Evolutionary conservation across 768 basidiomycete genomes (phyloP), one percentile per base, ranked within the genome.

Genomic region (Kwoniella mangroviensis): DNA sequence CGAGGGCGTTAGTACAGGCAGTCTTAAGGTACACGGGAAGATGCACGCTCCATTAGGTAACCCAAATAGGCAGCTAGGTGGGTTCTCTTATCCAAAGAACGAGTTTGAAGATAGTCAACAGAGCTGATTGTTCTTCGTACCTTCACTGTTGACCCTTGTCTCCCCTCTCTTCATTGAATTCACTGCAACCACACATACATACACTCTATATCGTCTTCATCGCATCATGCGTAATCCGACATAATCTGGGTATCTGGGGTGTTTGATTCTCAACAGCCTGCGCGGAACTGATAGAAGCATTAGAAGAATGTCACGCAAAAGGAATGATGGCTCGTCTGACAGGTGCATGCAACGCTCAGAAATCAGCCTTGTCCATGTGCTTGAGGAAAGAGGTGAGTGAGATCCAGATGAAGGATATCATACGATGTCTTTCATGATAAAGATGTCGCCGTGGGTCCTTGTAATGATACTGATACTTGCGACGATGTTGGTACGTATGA

Each of bases 261-360:
- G 21, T n/a, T 21, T n/a, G 59, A 43, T 43, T 4, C 26, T 21
- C 21, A 28, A 51, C 52, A 78, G 78, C 74, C 22, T 82, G 81
- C 64, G 73, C 75, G 4, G 78, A 81, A n/a, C 68, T 78, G 40
- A 82, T 82, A 52, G 42, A 67, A 17, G 81, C 81, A 5, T 75
- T 82, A 13, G 70, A 79, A 42, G 74, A 71, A 49, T 82, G 81
- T 73, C 81, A 82, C 55, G 75, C 77, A 43, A 60, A 70, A 56
- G 81, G 81, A 0, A 53, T 80, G 60, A 45, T 81, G 40, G 69
- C 73, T 51, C 70, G 68, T 53, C 71, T 72, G 11, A 41, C 67
- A 7, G 81, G 81, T 26, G 75, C 40, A 55, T 82, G 81, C 65
- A 82, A 82, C 61, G 67, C 63, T 12, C 68, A 77, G 43, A 78